phyloP scores from a whole-genome alignment of 2,329 filamentous ascomycete genomes.

The Aspergillus hortae region DNA sequence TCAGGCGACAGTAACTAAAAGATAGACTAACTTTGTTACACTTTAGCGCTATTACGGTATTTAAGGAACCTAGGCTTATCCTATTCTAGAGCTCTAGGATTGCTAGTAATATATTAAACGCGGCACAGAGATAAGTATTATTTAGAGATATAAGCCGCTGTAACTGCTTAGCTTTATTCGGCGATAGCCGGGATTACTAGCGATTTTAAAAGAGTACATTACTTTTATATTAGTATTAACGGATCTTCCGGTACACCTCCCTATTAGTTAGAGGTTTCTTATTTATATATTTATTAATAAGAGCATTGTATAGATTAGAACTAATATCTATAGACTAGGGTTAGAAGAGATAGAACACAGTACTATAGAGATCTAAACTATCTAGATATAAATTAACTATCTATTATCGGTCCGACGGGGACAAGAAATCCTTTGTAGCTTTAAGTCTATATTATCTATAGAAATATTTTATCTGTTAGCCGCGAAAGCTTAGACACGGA shows the following conservation, averaged over 20 bases:
- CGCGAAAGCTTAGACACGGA: not conserved
- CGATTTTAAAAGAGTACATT: conserved; percentile 15
- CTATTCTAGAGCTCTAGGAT: conserved; percentile 30
- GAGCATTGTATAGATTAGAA: conserved; percentile 4
- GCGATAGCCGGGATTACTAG: conserved; percentile 16
- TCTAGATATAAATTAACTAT: conserved; percentile 29
- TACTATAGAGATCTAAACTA: conserved; percentile 13
- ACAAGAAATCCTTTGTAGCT: conserved; percentile 18
- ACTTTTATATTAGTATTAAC: conserved; percentile 17
- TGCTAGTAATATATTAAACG: conserved; percentile 30
- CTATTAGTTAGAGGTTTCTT: conserved; percentile 18
- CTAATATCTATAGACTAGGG: conserved; percentile 16
- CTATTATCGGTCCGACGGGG: conserved; percentile 22
- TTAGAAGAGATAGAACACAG: conserved; percentile 4
- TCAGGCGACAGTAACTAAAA: not conserved
- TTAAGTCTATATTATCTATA: conserved; percentile 23
- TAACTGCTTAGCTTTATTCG: conserved; percentile 15
- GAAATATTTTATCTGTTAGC: conserved; percentile 14
- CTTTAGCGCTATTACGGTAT: conserved; percentile 25
- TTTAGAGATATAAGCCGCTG: conserved; percentile 11
- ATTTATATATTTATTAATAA: conserved; percentile 20
- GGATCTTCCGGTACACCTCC: conserved; percentile 22
- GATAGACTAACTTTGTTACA: conserved; percentile 29
- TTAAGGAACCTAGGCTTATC: conserved; percentile 27
- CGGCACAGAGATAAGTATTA: conserved; percentile 15